phyloP scores from a whole-genome alignment of 805 yeast genomes.

The Yarrowia yakushimensis region DNA sequence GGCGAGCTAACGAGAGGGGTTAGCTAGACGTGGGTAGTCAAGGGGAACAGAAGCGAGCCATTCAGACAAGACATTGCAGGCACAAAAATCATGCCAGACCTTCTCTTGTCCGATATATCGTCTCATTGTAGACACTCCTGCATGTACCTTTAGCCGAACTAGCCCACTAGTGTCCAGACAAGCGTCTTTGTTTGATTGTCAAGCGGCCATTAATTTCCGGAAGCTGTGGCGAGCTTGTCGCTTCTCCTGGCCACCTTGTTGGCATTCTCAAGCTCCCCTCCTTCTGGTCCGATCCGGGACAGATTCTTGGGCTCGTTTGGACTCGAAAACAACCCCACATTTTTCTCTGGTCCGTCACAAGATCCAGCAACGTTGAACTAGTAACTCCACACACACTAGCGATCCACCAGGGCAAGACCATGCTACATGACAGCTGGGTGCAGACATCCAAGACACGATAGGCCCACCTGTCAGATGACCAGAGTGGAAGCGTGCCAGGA shows the following conservation, averaged over 20 bases:
- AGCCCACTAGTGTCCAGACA: background rate
- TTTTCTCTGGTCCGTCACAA: background rate
- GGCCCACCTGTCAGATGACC: background rate
- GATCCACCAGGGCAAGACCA: background rate
- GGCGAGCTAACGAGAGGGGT: conserved; percentile 7
- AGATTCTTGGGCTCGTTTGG: too few species aligned
- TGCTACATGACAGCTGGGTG: background rate
- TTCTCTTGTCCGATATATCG: background rate
- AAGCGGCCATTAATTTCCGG: background rate
- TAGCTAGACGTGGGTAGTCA: background rate
- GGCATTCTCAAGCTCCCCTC: background rate
- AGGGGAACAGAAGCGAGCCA: background rate
- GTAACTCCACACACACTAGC: background rate
- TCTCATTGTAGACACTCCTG: background rate
- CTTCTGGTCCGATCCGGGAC: too few species aligned
- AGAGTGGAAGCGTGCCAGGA: background rate
- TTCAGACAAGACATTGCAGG: background rate
- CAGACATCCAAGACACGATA: background rate
- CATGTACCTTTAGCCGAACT: background rate
- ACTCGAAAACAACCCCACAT: background rate
- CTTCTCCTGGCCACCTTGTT: background rate
- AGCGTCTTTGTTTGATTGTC: background rate
- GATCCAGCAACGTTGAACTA: background rate
- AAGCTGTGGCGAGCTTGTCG: background rate
- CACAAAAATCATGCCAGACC: background rate